Evolutionary conservation across 192 early-diverging fungal species (phyloP).

Genomic region (Diversispora eburnea): DNA sequence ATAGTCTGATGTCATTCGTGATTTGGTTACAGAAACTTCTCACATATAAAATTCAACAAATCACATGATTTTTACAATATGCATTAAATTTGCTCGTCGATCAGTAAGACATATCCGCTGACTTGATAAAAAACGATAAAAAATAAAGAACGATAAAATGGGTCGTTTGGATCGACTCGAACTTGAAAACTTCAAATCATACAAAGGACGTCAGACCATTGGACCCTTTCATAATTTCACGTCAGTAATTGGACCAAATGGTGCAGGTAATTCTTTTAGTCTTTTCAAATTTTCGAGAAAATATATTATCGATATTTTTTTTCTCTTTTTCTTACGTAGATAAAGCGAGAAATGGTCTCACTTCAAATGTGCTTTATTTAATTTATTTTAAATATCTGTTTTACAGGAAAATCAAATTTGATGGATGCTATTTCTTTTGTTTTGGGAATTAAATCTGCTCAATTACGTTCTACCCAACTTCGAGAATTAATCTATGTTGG

Average conservation of each 20-base stretch:
- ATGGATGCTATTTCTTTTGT: constrained; percentile 99
- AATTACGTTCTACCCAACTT: constrained; percentile 85
- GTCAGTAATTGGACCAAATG: constrained; percentile 95
- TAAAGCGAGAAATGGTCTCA: no score
- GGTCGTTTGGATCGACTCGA: constrained; percentile 85
- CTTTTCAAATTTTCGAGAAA: not conserved
- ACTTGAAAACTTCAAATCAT: constrained; percentile 99
- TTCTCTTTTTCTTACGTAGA: no score
- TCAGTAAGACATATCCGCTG: no score
- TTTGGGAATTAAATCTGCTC: constrained; percentile 87
- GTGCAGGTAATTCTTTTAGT: constrained; percentile 71
- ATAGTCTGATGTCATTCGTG: no score
- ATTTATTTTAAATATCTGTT: not conserved
- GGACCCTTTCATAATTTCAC: constrained; percentile 95
- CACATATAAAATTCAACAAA: no score
- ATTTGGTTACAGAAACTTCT: no score
- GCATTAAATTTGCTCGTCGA: no score
- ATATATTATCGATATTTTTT: not conserved
- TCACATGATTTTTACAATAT: no score
- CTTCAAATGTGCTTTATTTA: not conserved
- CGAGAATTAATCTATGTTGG: constrained; percentile 89
- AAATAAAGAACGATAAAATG: constrained; percentile 44
- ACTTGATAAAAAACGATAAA: no score
- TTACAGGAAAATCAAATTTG: constrained; percentile 89
- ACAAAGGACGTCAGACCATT: constrained; percentile 89